Base-by-base conservation (phyloP, 2,329 filamentous ascomycete species). In the Penicillium sp. region DNA sequence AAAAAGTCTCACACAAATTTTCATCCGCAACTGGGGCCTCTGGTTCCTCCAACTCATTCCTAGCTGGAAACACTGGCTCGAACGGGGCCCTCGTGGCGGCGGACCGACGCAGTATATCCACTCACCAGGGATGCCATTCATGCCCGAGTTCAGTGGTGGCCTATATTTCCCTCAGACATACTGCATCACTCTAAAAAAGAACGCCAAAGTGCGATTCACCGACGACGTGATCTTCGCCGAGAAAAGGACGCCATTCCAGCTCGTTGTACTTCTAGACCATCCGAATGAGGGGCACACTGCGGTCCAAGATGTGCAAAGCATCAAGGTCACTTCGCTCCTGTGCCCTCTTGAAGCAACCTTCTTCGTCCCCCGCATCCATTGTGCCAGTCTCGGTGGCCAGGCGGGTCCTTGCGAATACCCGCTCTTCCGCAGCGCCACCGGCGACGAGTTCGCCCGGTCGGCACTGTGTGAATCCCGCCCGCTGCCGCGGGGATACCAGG, bases 121-220 rank as follows among this genome's bases (percentile, higher is more conserved):
- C 33, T 52, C 54, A 6, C 24, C 56, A 2, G 73, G 70, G 1
- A 66, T 76, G 63, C 70, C 73, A 7, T 77, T 77, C 52, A 49
- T 76, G 7, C 66, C 67, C 0, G 64, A 70, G 0, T 57, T 66
- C 10, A 62, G 60, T 11, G 75, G 75, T 18, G 74, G 75, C 1
- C 35, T 70, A 2, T 68, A 60, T 33, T 64, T 77, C 5, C 72
- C 73, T 2, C 75, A 77, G 54, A 69, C 72, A 1, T 77, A 74
- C 56, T 70, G 70, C 36, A 61, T 60, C 22, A 54, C 64, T 1
- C 18, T 63, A 4, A 50, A 59, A 5, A 36, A 37, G 6, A 56
- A 50, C 2, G 44, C 47, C 7, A 22, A 36, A 7, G 54, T 72
- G 13, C 56, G 53, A 1, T 76, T 76, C 55, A 76, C 69, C 6